A percentile compares a stretch with the other conserved stretches of the same genome.
Evolutionary conservation across 176 grass and related monocot species (phyloP).

Genomic region (Zizania latifolia): DNA sequence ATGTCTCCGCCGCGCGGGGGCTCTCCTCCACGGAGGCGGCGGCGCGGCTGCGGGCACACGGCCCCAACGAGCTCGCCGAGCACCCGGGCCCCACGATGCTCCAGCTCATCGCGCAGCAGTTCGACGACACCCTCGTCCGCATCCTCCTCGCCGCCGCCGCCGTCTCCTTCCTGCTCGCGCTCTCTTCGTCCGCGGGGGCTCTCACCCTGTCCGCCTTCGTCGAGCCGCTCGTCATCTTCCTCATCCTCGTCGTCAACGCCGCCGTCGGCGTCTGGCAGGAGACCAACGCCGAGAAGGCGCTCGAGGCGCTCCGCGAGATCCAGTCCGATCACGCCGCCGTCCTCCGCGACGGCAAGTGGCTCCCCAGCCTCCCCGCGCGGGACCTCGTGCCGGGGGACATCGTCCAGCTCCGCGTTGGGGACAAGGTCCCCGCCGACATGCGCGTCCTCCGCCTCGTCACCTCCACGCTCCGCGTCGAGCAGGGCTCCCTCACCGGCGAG

Average conservation of each 20-base stretch:
- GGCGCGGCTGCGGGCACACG: slow-evolving; percentile 25
- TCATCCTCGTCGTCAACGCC: slow-evolving; percentile 89
- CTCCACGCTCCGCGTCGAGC: slow-evolving; percentile 79
- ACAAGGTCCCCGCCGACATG: slow-evolving; percentile 93
- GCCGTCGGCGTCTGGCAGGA: slow-evolving; percentile 92
- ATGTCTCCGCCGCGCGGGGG: slow-evolving; percentile 5
- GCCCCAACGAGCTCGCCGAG: slow-evolving; percentile 72
- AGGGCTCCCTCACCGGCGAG: slow-evolving; percentile 88
- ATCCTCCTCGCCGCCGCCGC: slow-evolving; percentile 82
- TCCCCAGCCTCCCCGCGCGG: slow-evolving; percentile 40
- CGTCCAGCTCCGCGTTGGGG: slow-evolving; percentile 67
- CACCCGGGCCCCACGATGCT: slow-evolving; percentile 69
- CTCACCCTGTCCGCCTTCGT: slow-evolving; percentile 71
- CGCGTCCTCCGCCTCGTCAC: slow-evolving; percentile 58
- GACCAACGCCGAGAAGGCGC: slow-evolving; percentile 83
- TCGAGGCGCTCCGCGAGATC: slow-evolving; percentile 78
- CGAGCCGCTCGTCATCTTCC: slow-evolving; percentile 91
- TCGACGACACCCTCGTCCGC: slow-evolving; percentile 83
- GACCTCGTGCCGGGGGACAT: slow-evolving; percentile 81
- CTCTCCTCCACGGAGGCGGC: slow-evolving; percentile 38
- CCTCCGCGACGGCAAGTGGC: slow-evolving; percentile 47
- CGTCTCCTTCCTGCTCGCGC: slow-evolving; percentile 82
- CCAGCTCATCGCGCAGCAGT: slow-evolving; percentile 59
- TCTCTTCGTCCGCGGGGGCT: slow-evolving; percentile 28
- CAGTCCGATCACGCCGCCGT: slow-evolving; percentile 79